Conservation (phyloP, 441 rosid species). For the Capsella rubella region DNA sequence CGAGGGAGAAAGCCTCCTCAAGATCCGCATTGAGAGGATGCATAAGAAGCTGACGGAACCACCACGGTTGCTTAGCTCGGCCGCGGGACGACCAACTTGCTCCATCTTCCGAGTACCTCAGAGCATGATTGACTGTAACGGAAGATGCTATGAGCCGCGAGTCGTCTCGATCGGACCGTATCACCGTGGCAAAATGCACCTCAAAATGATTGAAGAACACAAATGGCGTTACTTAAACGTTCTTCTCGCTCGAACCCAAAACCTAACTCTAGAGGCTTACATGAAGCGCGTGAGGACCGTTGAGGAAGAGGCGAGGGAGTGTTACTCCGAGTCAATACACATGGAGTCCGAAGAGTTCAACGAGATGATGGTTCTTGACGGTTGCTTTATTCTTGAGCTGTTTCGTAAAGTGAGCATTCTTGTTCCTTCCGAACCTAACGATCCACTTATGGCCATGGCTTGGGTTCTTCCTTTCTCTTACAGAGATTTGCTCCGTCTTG, state of each 20-base stretch:
- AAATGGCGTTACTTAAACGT: slow-evolving; percentile 69
- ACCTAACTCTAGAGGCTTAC: slow-evolving; percentile 52
- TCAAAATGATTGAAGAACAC: slow-evolving; percentile 76
- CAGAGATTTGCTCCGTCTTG: slow-evolving; percentile 68
- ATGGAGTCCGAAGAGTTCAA: slow-evolving; percentile 54
- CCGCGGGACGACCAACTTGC: slow-evolving; percentile 62
- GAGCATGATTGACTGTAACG: slow-evolving; percentile 60
- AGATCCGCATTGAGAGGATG: slow-evolving; percentile 39
- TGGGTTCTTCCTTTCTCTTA: slow-evolving; percentile 75
- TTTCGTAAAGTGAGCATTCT: slow-evolving; percentile 59
- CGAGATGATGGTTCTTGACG: slow-evolving; percentile 79
- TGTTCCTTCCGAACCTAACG: slow-evolving; percentile 53
- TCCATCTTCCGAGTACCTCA: slow-evolving; percentile 74
- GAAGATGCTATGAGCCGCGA: slow-evolving; percentile 59
- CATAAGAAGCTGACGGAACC: slow-evolving; percentile 40
- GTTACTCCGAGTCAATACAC: slow-evolving; percentile 63
- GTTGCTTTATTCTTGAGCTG: slow-evolving; percentile 66
- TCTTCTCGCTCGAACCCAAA: slow-evolving; percentile 51
- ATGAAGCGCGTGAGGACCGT: slow-evolving; percentile 48
- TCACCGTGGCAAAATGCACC: slow-evolving; percentile 56
- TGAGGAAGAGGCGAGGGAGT: slow-evolving; percentile 59
- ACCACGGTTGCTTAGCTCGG: slow-evolving; percentile 52
- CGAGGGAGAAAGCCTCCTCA: slow-evolving; percentile 34
- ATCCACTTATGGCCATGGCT: slow-evolving; percentile 65
- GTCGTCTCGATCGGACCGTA: slow-evolving; percentile 78